These are phyloP conservation scores for Aspergillus bridgeri DNA, from an alignment of 495 filamentous ascomycete species.

Conservation along the genomic window DNA sequence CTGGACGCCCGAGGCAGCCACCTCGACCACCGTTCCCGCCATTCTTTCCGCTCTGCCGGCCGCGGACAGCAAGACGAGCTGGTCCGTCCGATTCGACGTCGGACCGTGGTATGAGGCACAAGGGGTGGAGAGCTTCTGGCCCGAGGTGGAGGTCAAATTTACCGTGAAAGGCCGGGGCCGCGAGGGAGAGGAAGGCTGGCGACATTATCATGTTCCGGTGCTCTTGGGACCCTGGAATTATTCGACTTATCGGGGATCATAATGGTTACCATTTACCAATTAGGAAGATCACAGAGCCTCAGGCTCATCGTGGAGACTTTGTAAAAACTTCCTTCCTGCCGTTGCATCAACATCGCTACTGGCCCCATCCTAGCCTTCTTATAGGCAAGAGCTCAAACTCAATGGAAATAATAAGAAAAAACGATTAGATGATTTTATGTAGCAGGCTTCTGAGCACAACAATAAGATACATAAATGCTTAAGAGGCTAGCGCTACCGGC, in stretches of 20 bases:
- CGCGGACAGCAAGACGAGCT: slow-evolving; percentile 50
- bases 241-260: slow-evolving; percentile 82
- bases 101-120: slow-evolving; percentile 69
- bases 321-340: too few species aligned
- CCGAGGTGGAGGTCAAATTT: slow-evolving; percentile 86
- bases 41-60: slow-evolving; percentile 41
- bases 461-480: too few species aligned
- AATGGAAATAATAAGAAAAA: too few species aligned
- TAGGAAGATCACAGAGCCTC: neutral
- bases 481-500: too few species aligned
- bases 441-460: too few species aligned
- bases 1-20: slow-evolving; percentile 61
- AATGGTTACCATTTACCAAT: slow-evolving; percentile 6
- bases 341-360: neutral
- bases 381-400: too few species aligned
- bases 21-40: slow-evolving; percentile 46
- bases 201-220: slow-evolving; percentile 92
- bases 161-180: slow-evolving; percentile 56
- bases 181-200: slow-evolving; percentile 57
- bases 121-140: slow-evolving; percentile 77
- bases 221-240: slow-evolving; percentile 87
- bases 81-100: slow-evolving; percentile 76
- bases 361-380: neutral
- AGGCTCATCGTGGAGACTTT: neutral
- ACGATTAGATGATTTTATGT: too few species aligned